Evolutionary conservation across 768 basidiomycete species (phyloP).

Genomic region (Clitopilus passeckerianus): DNA sequence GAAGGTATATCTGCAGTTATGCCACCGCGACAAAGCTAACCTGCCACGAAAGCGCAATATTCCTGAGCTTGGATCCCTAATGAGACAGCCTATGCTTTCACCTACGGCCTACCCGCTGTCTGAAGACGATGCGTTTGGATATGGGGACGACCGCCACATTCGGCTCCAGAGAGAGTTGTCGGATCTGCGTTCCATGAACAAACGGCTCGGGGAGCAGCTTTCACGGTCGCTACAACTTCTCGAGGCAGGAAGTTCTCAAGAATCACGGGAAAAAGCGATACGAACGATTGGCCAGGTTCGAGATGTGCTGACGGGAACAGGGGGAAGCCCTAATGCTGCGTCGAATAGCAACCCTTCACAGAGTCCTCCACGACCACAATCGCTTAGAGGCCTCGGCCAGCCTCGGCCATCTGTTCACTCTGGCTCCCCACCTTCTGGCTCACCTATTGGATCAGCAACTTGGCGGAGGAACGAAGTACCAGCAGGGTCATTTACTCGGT

Average conservation of each 20-base stretch:
- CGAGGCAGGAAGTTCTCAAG: conserved; percentile 30
- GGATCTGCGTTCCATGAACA: conserved; percentile 51
- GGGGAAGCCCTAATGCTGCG: neutral
- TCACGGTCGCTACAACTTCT: conserved; percentile 73
- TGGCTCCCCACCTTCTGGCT: neutral
- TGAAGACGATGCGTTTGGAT: neutral
- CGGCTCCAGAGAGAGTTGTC: conserved; percentile 38
- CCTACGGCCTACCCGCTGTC: neutral
- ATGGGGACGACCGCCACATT: neutral
- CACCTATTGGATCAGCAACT: neutral
- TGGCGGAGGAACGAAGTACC: neutral
- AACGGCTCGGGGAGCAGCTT: conserved; percentile 62
- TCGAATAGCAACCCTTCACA: neutral
- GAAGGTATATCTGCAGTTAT: conserved; percentile 40
- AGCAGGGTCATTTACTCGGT: neutral
- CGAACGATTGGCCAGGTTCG: conserved; percentile 75
- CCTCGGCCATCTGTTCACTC: neutral
- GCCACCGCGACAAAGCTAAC: no score
- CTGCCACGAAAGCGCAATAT: conserved; percentile 62
- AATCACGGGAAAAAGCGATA: conserved; percentile 34
- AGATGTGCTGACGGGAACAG: conserved; percentile 56
- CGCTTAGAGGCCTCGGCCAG: neutral
- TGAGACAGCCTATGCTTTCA: neutral
- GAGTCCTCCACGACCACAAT: neutral
- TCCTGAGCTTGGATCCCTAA: conserved; percentile 52